These are phyloP conservation scores for Grosmannia huntii DNA, from an alignment of 2,329 filamentous ascomycete species.

Conservation along the genomic window DNA sequence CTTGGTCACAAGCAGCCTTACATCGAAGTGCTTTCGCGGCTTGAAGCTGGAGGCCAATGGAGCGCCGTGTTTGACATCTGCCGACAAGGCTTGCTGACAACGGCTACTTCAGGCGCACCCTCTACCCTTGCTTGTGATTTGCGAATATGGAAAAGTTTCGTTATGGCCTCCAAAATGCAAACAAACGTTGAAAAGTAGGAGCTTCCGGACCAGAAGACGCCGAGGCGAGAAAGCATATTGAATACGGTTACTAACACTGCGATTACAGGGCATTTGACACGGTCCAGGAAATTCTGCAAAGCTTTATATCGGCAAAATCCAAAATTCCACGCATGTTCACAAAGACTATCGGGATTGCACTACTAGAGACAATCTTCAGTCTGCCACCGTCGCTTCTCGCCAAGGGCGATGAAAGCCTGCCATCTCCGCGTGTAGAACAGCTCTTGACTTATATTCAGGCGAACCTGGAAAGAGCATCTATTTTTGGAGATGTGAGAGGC, in stretches of 20 bases:
- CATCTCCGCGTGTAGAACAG: slow-evolving; percentile 19
- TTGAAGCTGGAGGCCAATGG: slow-evolving; percentile 28
- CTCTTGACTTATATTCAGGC: slow-evolving; percentile 21
- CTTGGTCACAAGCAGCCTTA: slow-evolving; percentile 34
- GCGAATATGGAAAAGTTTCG: slow-evolving; percentile 22
- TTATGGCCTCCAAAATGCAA: slow-evolving; percentile 18
- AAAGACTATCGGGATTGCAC: slow-evolving; percentile 21
- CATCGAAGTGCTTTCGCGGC: slow-evolving; percentile 24
- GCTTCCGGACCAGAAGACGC: neutral
- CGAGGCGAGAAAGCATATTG: neutral
- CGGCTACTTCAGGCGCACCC: slow-evolving; percentile 23
- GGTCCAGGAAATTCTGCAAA: slow-evolving; percentile 16
- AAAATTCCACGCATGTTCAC: slow-evolving; percentile 19
- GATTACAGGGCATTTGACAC: slow-evolving; percentile 15
- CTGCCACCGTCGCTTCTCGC: slow-evolving; percentile 14
- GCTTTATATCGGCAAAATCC: slow-evolving; percentile 15
- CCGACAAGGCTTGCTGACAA: slow-evolving; percentile 26
- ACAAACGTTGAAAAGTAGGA: slow-evolving; percentile 15
- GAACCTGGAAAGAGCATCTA: slow-evolving; percentile 18
- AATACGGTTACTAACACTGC: neutral
- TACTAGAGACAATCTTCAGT: slow-evolving; percentile 20
- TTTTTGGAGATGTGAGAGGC: slow-evolving; percentile 33
- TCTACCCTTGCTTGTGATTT: slow-evolving; percentile 32
- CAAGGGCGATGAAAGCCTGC: slow-evolving; percentile 1
- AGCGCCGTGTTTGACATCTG: slow-evolving; percentile 29